These are phyloP conservation scores for Thelonectria discophora DNA, from an alignment of 2,329 filamentous ascomycete species.

Conservation along the genomic window DNA sequence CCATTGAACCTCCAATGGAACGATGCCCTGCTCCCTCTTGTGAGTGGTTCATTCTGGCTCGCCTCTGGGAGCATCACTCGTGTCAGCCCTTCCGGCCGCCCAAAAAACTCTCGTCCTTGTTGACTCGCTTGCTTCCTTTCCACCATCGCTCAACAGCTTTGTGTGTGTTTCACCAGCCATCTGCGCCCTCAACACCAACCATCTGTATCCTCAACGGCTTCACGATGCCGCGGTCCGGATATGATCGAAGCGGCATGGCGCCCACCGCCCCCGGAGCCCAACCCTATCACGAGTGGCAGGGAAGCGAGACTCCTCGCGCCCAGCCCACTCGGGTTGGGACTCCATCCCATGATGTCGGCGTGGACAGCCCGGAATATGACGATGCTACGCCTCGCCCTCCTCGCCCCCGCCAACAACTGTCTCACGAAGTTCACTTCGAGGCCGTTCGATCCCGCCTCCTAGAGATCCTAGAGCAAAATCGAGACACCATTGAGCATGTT, in stretches of 20 bases:
- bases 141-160: background rate
- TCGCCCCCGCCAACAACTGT: background rate
- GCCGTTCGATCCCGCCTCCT: background rate
- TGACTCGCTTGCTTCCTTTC: background rate
- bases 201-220: background rate
- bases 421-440: background rate
- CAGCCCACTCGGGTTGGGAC: background rate
- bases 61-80: background rate
- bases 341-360: background rate
- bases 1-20: background rate
- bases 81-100: background rate
- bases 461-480: background rate
- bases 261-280: background rate
- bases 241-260: background rate
- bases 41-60: background rate
- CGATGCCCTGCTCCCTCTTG: background rate
- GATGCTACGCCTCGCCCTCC: background rate
- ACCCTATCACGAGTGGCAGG: background rate
- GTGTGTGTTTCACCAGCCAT: background rate
- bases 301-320: constrained; percentile 7
- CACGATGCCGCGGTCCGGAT: constrained; percentile 7
- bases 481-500: background rate
- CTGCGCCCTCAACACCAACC: too few relatives aligned
- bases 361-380: background rate
- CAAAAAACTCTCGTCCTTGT: background rate